Conservation (phyloP, 306 rosid species). For the Pachyrhizus erosus region DNA sequence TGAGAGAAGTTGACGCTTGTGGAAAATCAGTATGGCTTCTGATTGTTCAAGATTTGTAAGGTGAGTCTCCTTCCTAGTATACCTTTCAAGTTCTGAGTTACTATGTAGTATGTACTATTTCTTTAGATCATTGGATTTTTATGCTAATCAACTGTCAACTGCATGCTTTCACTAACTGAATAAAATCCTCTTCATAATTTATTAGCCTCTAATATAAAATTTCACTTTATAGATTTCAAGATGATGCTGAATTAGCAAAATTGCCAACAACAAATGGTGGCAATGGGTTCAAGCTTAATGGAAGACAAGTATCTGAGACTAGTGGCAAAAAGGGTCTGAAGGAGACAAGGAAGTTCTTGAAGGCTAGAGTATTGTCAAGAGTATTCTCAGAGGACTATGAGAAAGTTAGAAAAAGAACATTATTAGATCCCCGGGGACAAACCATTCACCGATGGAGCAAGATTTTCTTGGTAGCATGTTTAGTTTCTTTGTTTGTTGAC, state of each 20-base stretch:
- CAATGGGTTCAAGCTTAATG: conserved; percentile 44
- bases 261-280: conserved; percentile 16
- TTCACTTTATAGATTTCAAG: conserved; percentile 51
- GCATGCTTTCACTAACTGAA: conserved; percentile 1
- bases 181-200: neutral
- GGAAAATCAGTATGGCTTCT: conserved; percentile 62
- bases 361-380: conserved; percentile 56
- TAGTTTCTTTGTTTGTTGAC: conserved; percentile 61
- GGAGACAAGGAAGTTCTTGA: conserved; percentile 47
- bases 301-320: conserved; percentile 47
- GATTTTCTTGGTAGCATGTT: conserved; percentile 55
- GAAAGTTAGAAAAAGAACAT: conserved; percentile 46
- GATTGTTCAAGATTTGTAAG: conserved; percentile 69
- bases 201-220: conserved; percentile 26
- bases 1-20: conserved; percentile 37
- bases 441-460: conserved; percentile 57
- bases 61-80: conserved; percentile 43
- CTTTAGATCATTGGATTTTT: neutral
- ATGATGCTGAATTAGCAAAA: conserved; percentile 48
- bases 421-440: conserved; percentile 64
- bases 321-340: conserved; percentile 42
- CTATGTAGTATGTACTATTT: neutral
- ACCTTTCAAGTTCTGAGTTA: conserved; percentile 12
- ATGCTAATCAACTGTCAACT: neutral
- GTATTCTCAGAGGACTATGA: conserved; percentile 69